Base-by-base conservation (phyloP, 2,329 filamentous ascomycete species). In the Lachnellula cervina region DNA sequence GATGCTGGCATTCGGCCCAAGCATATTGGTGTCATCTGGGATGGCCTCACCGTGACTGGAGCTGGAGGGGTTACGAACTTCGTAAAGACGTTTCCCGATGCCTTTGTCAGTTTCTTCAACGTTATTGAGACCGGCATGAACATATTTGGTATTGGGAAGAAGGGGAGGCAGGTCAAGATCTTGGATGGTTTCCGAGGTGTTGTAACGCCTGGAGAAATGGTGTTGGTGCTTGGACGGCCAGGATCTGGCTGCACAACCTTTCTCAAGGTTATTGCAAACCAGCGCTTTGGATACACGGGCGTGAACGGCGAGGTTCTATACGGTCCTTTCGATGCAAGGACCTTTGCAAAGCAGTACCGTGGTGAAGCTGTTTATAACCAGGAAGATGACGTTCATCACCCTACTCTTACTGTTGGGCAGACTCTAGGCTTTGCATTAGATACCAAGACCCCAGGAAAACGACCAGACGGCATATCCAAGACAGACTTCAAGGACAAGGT, bases 331-430 rank as follows among this genome's bases (percentile, higher is more conserved):
- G 80, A 83, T 4, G 80, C 84, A 16, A 75, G 84, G 19, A 84
- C 87, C 49, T 93, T 95, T 64, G 74, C 74, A 61, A 81, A 87
- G 66, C 76, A 80, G 50, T 95, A 90, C 69, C 81, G 89, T 32
- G 89, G 89, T 50, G 89, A 96, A 73, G 86, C 88, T 0, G 86
- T 93, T 4, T 96, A 95, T 74, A 93, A 90, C 66, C 84, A 89
- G 64, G 89, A 93, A 70, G 90, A 95, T 62, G 91, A 96, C 64
- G 79, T 93, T 21, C 90, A 96, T 64, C 86, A 91, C 45, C 68
- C 91, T 0, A 94, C 89, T 0, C 77, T 97, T 23, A 94, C 90
- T 0, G 92, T 96, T 2, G 87, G 89, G 53, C 90, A 96, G 69
- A 96, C 92, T 0, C 80, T 96, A 0, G 85, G 82, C 0, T 96